Evolutionary conservation across 768 basidiomycete species (phyloP).

Genomic region (Sarcomyxa edulis): DNA sequence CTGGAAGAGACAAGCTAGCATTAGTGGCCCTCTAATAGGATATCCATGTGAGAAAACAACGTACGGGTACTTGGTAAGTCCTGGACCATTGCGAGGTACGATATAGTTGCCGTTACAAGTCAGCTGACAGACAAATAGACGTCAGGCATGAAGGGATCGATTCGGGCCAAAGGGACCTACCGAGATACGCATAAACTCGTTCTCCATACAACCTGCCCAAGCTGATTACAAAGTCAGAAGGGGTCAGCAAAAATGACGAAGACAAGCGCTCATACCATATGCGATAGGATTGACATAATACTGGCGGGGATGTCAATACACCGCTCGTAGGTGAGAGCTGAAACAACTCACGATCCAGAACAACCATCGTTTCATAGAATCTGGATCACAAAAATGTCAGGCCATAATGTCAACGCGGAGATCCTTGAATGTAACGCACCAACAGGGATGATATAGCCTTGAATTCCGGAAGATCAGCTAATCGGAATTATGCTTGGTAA

Average conservation of each 20-base stretch:
- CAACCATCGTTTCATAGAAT: slow-evolving; percentile 78
- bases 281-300: slow-evolving; percentile 77
- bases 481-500: no score
- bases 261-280: slow-evolving; percentile 41
- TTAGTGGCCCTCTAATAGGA: slow-evolving; percentile 8
- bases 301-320: slow-evolving; percentile 21
- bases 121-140: slow-evolving; percentile 29
- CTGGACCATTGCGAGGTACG: slow-evolving; percentile 58
- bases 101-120: slow-evolving; percentile 62
- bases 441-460: slow-evolving; percentile 65
- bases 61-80: slow-evolving; percentile 56
- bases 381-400: no score
- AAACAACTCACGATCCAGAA: slow-evolving; percentile 69
- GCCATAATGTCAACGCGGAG: no score
- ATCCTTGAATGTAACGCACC: no score
- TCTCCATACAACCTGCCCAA: slow-evolving; percentile 77
- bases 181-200: slow-evolving; percentile 72
- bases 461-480: no score
- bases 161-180: slow-evolving; percentile 34
- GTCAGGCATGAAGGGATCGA: slow-evolving; percentile 5
- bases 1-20: slow-evolving; percentile 19
- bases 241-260: not conserved
- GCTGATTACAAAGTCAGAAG: slow-evolving; percentile 25
- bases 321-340: no score
- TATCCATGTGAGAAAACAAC: slow-evolving; percentile 24